Evolutionary conservation across 2,329 filamentous ascomycete genomes (phyloP).

Genomic region (Aspergillus glaucus): DNA sequence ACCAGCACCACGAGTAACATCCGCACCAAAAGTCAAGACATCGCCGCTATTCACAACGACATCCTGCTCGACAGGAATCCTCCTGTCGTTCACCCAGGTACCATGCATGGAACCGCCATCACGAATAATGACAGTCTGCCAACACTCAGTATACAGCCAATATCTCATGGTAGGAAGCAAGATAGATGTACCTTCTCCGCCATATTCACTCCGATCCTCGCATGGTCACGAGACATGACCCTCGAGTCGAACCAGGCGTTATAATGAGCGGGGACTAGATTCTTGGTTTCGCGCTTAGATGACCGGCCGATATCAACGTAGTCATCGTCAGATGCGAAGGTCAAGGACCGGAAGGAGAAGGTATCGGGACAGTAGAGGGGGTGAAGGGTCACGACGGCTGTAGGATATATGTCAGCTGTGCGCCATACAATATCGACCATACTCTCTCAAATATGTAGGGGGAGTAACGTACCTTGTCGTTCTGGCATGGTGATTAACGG

Average conservation of each 20-base stretch:
- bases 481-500: conserved; percentile 16
- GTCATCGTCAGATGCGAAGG: conserved; percentile 22
- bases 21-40: conserved; percentile 41
- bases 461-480: conserved; percentile 16
- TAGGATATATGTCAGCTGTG: conserved; percentile 4
- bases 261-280: conserved; percentile 27
- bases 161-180: too few species aligned
- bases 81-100: conserved; percentile 48
- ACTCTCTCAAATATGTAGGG: not conserved
- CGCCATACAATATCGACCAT: not conserved
- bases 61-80: conserved; percentile 33
- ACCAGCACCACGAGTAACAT: conserved; percentile 45
- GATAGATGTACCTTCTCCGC: conserved; percentile 21
- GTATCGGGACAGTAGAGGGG: conserved; percentile 20
- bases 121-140: conserved; percentile 42
- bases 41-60: conserved; percentile 34
- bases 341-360: conserved; percentile 27
- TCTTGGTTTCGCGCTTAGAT: conserved; percentile 33
- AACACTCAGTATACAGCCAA: not conserved
- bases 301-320: conserved; percentile 35
- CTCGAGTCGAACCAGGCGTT: conserved; percentile 44
- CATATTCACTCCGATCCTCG: conserved; percentile 24
- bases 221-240: conserved; percentile 44
- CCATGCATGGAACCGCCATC: conserved; percentile 59
- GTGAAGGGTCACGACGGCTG: conserved; percentile 30